Percentiles rank a stretch among this genome's conserved stretches.
These are phyloP conservation scores for Aspergillus pseudoviridinutans DNA, from an alignment of 2,329 filamentous ascomycete species.

Conservation along the genomic window DNA sequence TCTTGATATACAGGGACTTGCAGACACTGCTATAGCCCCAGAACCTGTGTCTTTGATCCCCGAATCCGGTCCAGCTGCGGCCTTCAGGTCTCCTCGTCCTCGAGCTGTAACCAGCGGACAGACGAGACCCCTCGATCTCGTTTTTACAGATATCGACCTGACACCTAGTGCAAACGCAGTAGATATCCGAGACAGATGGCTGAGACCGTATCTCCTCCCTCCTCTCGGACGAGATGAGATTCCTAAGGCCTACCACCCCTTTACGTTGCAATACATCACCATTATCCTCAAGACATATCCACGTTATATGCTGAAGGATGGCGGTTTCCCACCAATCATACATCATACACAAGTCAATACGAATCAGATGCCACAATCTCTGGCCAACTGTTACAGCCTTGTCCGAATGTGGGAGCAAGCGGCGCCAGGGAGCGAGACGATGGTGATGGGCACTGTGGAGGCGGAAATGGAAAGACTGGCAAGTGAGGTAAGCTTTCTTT, in stretches of 20 bases:
- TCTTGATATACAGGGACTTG: background rate
- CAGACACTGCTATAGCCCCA: background rate
- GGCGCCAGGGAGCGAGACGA: constrained; percentile 22
- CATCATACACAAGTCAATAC: constrained; percentile 17
- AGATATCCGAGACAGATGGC: constrained; percentile 27
- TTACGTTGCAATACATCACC: constrained; percentile 22
- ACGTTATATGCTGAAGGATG: constrained; percentile 13
- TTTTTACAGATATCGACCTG: constrained; percentile 15
- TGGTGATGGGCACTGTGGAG: constrained; percentile 18
- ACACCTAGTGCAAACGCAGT: constrained; percentile 16
- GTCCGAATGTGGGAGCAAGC: constrained; percentile 26
- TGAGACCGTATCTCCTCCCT: constrained; percentile 20
- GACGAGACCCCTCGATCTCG: background rate
- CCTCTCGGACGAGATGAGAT: constrained; percentile 13
- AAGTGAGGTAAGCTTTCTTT: constrained; percentile 9
- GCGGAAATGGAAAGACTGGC: constrained; percentile 23
- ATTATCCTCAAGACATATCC: constrained; percentile 24
- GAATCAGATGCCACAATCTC: constrained; percentile 6
- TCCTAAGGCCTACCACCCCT: constrained; percentile 18
- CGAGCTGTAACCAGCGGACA: background rate
- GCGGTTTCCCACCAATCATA: constrained; percentile 21
- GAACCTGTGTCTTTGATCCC: background rate
- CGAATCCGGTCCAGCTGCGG: background rate
- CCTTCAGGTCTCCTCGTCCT: background rate
- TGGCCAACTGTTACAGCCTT: constrained; percentile 26